Conservation (phyloP, 176 grass and related monocot species). For the Pharus latifolius region DNA sequence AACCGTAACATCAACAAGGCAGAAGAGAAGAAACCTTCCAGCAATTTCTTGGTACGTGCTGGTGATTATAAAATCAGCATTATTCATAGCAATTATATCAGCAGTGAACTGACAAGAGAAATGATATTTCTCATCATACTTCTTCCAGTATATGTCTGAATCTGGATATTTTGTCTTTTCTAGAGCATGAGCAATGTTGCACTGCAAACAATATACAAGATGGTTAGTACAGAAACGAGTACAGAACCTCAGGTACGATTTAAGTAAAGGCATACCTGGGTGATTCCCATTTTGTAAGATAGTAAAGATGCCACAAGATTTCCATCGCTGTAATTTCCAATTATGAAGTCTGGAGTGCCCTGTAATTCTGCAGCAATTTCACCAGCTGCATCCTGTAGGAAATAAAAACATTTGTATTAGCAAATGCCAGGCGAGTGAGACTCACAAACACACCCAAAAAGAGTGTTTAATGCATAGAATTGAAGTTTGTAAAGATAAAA, state of each 20-base stretch:
- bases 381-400: conserved; percentile 69
- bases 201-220: conserved; percentile 41
- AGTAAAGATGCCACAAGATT: conserved; percentile 97
- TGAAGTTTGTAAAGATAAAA: not conserved
- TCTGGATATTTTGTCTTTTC: conserved; percentile 98
- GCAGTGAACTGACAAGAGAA: conserved; percentile 99
- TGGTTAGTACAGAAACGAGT: conserved; percentile 5
- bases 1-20: not conserved
- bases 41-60: conserved; percentile 98
- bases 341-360: conserved; percentile 80
- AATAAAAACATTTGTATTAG: not conserved
- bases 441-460: not conserved
- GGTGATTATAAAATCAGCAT: conserved; percentile 98
- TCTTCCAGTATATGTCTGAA: conserved; percentile 93
- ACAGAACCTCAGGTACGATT: not conserved
- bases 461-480: not conserved
- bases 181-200: conserved; percentile 94
- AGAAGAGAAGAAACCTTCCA: conserved; percentile 64
- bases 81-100: conserved; percentile 92
- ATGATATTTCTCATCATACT: conserved; percentile 80
- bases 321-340: conserved; percentile 96
- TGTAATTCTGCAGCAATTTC: conserved; percentile 87
- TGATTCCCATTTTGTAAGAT: conserved; percentile 81
- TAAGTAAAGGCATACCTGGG: conserved; percentile 38
- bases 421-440: not conserved